These are phyloP conservation scores for Colletotrichum sidae DNA, from an alignment of 2,329 filamentous ascomycete species.

Conservation along the genomic window DNA sequence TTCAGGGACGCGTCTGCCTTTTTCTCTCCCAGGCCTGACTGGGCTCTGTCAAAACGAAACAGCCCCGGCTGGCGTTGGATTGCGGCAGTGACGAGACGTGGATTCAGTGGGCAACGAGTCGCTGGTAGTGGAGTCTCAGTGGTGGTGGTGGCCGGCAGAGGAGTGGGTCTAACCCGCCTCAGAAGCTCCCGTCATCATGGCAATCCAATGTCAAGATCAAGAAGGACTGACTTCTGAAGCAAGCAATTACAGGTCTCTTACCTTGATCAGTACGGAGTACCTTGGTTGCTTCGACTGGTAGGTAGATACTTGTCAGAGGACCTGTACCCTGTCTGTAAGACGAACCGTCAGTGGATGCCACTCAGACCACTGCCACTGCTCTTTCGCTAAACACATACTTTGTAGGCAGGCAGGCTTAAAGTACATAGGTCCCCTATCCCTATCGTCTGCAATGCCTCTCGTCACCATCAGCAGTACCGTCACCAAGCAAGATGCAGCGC, in stretches of 20 bases:
- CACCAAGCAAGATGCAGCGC: background rate
- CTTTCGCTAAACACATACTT: no score
- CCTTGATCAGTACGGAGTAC: no score
- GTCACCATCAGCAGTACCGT: conserved; percentile 2
- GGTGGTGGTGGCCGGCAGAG: conserved; percentile 17
- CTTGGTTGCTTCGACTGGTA: no score
- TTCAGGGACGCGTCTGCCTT: conserved; percentile 33
- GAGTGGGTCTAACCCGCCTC: conserved; percentile 26
- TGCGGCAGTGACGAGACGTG: conserved; percentile 37
- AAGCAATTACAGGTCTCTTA: no score
- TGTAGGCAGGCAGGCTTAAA: no score
- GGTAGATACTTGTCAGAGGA: no score
- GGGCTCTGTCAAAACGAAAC: conserved; percentile 33
- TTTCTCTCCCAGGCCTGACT: conserved; percentile 13
- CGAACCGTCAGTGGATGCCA: no score
- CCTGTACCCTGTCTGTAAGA: no score
- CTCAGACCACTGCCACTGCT: no score
- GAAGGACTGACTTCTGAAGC: background rate
- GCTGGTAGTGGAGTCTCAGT: conserved; percentile 25
- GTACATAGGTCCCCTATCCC: no score
- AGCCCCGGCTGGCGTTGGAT: conserved; percentile 31
- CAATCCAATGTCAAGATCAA: background rate
- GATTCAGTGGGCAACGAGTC: conserved; percentile 33
- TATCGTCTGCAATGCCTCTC: no score
- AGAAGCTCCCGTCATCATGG: conserved; percentile 20